Percentiles rank a stretch among this genome's conserved stretches.
phyloP scores from a whole-genome alignment of 2,329 filamentous ascomycete genomes.

The Fusarium graminum region DNA sequence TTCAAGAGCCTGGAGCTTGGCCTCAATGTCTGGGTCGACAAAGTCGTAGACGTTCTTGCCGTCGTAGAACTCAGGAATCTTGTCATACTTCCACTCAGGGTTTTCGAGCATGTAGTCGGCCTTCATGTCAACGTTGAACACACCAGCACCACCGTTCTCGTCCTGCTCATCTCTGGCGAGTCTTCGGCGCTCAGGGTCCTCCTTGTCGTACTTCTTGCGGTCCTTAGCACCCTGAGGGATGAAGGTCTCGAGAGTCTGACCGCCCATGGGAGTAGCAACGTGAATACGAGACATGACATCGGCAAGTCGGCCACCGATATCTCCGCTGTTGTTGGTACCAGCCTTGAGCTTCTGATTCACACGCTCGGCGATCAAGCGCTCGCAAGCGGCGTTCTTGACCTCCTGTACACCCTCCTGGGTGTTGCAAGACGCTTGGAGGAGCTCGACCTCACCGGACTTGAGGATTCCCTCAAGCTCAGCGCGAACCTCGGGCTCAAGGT shows the following conservation, averaged over 20 bases:
- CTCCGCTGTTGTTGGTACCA: conserved; percentile 81
- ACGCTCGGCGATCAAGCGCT: conserved; percentile 90
- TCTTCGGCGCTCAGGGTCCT: conserved; percentile 83
- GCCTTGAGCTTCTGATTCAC: conserved; percentile 97
- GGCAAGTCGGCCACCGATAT: conserved; percentile 83
- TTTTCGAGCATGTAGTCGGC: conserved; percentile 89
- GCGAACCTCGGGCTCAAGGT: conserved; percentile 83
- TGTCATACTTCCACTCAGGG: conserved; percentile 95
- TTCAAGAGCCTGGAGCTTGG: conserved; percentile 90
- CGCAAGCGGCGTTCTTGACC: conserved; percentile 95
- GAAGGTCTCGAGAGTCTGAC: conserved; percentile 81
- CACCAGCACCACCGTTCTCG: conserved; percentile 93
- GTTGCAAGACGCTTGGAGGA: conserved; percentile 93
- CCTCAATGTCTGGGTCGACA: conserved; percentile 95
- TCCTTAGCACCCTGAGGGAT: conserved; percentile 88
- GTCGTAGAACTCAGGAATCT: conserved; percentile 92
- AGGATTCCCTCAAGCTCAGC: conserved; percentile 82
- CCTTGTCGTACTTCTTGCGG: conserved; percentile 89
- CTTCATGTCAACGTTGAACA: conserved; percentile 94
- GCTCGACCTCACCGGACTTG: conserved; percentile 89
- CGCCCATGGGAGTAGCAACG: conserved; percentile 92
- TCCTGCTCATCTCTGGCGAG: conserved; percentile 90
- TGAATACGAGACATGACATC: conserved; percentile 96
- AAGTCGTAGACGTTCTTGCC: conserved; percentile 99
- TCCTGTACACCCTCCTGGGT: conserved; percentile 94